These are phyloP conservation scores for Parascedosporium putredinis DNA, from an alignment of 2,329 filamentous ascomycete genomes.

Conservation along the genomic window DNA sequence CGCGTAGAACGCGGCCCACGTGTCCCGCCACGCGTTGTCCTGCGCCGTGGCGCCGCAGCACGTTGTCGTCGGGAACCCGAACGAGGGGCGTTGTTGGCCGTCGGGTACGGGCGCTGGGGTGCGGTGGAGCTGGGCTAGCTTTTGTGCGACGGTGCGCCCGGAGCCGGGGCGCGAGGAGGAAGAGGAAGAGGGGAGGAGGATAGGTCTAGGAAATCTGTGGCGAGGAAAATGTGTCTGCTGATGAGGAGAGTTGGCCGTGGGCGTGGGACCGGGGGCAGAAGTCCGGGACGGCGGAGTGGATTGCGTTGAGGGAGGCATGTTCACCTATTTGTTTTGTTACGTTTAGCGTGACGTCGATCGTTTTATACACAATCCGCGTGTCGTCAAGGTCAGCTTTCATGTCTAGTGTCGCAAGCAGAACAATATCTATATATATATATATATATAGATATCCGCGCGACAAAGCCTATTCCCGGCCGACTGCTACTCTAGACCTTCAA, in stretches of 20 bases:
- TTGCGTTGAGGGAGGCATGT: slow-evolving; percentile 72
- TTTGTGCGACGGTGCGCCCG: slow-evolving; percentile 54
- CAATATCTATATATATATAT: too few species aligned
- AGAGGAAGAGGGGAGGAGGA: slow-evolving; percentile 28
- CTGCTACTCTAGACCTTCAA: too few species aligned
- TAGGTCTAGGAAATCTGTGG: slow-evolving; percentile 73
- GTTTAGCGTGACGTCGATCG: background rate
- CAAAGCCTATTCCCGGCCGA: too few species aligned
- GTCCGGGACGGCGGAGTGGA: slow-evolving; percentile 58
- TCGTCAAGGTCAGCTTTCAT: too few species aligned
- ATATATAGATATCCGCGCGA: too few species aligned
- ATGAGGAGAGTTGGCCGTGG: slow-evolving; percentile 50
- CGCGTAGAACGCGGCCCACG: slow-evolving; percentile 81
- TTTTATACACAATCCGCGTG: too few species aligned
- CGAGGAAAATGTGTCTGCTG: slow-evolving; percentile 48
- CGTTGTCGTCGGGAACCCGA: slow-evolving; percentile 76
- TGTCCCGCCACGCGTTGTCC: slow-evolving; percentile 60
- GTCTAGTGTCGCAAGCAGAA: too few species aligned
- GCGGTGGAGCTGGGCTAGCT: slow-evolving; percentile 69
- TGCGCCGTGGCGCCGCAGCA: slow-evolving; percentile 81
- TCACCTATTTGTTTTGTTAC: slow-evolving; percentile 47
- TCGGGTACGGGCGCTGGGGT: slow-evolving; percentile 58
- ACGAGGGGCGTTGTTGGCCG: slow-evolving; percentile 50
- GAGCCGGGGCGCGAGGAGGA: slow-evolving; percentile 31
- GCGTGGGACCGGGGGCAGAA: slow-evolving; percentile 70